phyloP scores from a whole-genome alignment of 73 alveolate genomes.

The Paramecium tetraurelia region DNA sequence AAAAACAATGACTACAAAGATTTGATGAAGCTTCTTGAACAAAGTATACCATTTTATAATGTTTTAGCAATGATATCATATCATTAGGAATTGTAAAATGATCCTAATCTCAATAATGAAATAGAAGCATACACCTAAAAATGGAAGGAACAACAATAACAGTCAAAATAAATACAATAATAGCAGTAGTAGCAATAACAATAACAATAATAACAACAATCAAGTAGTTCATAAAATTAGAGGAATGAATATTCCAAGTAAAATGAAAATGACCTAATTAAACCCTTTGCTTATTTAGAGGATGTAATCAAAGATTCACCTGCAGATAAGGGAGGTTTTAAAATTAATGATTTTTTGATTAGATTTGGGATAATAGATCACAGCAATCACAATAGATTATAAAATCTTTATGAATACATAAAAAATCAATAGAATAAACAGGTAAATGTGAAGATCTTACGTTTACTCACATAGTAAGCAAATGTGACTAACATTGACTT shows the following conservation, averaged over 20 bases:
- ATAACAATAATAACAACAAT: not conserved
- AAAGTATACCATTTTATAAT: constrained; percentile 53
- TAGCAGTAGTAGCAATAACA: constrained; percentile 57
- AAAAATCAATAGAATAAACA: constrained; percentile 78
- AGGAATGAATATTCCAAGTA: constrained; percentile 47
- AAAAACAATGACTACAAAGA: constrained; percentile 76
- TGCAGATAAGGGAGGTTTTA: constrained; percentile 64
- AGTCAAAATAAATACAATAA: constrained; percentile 64
- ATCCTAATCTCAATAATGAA: constrained; percentile 17
- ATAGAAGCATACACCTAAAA: constrained; percentile 50
- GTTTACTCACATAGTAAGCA: not conserved
- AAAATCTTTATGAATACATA: constrained; percentile 66
- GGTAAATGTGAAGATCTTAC: not conserved
- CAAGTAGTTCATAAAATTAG: not conserved
- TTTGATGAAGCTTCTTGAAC: not conserved
- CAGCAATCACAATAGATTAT: not conserved
- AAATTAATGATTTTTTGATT: not conserved
- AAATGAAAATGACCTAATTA: constrained; percentile 81
- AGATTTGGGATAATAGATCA: not conserved
- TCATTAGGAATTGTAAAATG: constrained; percentile 43
- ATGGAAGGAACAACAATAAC: constrained; percentile 52
- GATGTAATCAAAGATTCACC: not conserved
- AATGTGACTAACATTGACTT: constrained; percentile 61
- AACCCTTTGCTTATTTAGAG: not conserved
- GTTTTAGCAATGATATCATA: not conserved